Base-by-base conservation (phyloP, 768 basidiomycete genomes). In the Leucosporidium yakuticum region DNA sequence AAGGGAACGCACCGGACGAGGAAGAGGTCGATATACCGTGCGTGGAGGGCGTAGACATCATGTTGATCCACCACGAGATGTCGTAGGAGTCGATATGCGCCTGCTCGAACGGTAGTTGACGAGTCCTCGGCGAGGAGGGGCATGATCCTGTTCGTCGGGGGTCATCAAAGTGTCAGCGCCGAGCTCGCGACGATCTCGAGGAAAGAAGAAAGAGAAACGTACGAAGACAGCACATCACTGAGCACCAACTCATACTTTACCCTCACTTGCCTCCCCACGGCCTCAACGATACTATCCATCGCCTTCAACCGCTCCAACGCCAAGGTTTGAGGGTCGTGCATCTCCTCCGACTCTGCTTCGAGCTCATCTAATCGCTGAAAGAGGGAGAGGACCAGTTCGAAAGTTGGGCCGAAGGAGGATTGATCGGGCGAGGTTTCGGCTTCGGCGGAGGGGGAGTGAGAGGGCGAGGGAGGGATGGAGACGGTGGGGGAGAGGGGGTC, bases 81-180 rank as follows among this genome's bases (percentile, higher is more conserved):
- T 25, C 95, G 85, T 23, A 97, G 81, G 3, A 94, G 81, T 53
- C 92, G 83, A 78, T 95, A 98, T 0, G 88, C 88, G 2, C 86
- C 85, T 17, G 93, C 86, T 49, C 91, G 85, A 73, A 88, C 85
- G 59, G 87, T 84, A 67, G 86, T 87, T 3, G 87, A 85, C 15
- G 84, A 84, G 34, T 80, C 80, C 75, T 96, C 94, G n/a, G 87
- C 83, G 19, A 97, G 82, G 34, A 85, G 86, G 15, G 88, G 87
- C 51, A 88, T 80, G n/a, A 89, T 82, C 23, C 95, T 97, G 76
- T 17, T 4, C 15, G 9, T 29, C 8, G 39, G 39, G 39, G 64
- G n/a, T n/a, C n/a, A n/a, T 27, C 57, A 27, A 58, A 44, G 27
- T 32, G n/a, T 61, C 2, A 64, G 50, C 21, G 11, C 23, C 48